Conservation (phyloP, 1,284 basidiomycete species). For the Vanrija sp. region DNA sequence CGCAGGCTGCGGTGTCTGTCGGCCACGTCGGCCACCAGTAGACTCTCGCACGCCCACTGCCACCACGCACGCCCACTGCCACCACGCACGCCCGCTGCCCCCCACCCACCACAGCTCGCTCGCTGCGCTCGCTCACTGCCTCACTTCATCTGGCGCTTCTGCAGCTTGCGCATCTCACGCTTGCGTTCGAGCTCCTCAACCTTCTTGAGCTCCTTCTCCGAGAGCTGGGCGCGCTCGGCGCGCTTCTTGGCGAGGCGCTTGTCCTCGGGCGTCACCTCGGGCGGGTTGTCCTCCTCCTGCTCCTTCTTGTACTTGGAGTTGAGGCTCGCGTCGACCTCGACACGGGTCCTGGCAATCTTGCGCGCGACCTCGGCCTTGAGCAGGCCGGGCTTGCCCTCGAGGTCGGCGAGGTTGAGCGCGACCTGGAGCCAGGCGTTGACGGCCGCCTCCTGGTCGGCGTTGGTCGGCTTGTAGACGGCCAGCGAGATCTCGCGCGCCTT, state of each 20-base stretch:
- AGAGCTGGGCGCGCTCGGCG: constrained; percentile 67
- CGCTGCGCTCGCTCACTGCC: neutral
- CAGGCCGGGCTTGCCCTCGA: constrained; percentile 53
- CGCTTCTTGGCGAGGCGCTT: constrained; percentile 64
- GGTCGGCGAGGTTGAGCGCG: constrained; percentile 69
- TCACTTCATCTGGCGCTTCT: constrained; percentile 11
- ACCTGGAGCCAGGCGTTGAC: constrained; percentile 63
- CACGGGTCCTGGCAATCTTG: constrained; percentile 68
- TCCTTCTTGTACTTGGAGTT: constrained; percentile 47
- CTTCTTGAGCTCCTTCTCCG: constrained; percentile 78
- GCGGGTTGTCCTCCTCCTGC: constrained; percentile 62
- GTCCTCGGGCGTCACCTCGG: constrained; percentile 56
- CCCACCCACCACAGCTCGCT: neutral
- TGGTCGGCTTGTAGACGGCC: constrained; percentile 59
- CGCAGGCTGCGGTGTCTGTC: too few species aligned
- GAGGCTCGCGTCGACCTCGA: constrained; percentile 59
- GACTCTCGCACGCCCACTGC: too few species aligned
- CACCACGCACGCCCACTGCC: too few species aligned
- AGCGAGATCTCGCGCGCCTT: constrained; percentile 70
- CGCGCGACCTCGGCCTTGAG: constrained; percentile 68
- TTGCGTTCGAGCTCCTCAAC: constrained; percentile 48
- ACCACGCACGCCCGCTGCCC: too few species aligned
- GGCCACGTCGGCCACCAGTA: too few species aligned
- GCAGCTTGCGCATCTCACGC: constrained; percentile 41
- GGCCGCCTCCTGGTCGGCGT: constrained; percentile 51